These are phyloP conservation scores for Cicer judaicum DNA, from an alignment of 306 rosid species.

Conservation along the genomic window DNA sequence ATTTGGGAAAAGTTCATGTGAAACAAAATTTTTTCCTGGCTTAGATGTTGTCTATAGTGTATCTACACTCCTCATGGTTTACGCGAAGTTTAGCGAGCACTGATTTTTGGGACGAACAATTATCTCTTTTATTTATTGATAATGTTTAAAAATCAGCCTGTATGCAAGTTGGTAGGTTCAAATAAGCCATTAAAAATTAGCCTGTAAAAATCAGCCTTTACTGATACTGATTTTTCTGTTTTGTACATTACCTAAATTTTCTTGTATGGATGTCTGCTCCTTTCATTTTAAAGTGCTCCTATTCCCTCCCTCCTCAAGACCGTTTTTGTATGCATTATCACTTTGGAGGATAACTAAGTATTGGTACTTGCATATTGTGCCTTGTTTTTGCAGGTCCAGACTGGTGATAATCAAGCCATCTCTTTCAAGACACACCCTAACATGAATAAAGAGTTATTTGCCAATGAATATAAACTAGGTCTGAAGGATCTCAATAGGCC, in stretches of 20 bases:
- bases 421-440: constrained; percentile 98
- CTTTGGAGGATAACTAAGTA: constrained; percentile 16
- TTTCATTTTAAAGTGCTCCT: constrained; percentile 5
- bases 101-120: constrained; percentile 12
- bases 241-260: neutral
- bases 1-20: neutral
- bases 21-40: neutral
- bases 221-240: neutral
- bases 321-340: constrained; percentile 28
- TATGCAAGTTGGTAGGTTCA: constrained; percentile 19
- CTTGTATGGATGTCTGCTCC: constrained; percentile 4
- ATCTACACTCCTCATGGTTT: constrained; percentile 15
- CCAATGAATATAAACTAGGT: constrained; percentile 71
- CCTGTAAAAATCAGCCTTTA: no score
- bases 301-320: neutral
- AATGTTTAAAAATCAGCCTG: constrained; percentile 23
- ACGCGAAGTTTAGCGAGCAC: neutral
- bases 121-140: neutral
- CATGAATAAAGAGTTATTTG: constrained; percentile 92
- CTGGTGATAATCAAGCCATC: constrained; percentile 80
- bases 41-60: constrained; percentile 4
- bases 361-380: constrained; percentile 20
- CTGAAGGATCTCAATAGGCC: constrained; percentile 85
- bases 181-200: neutral
- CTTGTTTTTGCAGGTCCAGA: constrained; percentile 74